Evolutionary conservation across 176 grass and related monocot genomes (phyloP).

Genomic region (maize (Zea mays)): Zm-B73-REFERENCE-NAM-5.0 NC_050103.1:151553501-151554000

Average conservation of each 20-base stretch:
- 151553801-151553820: slow-evolving; percentile 52
- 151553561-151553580: slow-evolving; percentile 32
- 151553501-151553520: slow-evolving; percentile 40
- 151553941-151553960: slow-evolving; percentile 50
- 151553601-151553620: slow-evolving; percentile 75
- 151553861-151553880: slow-evolving; percentile 29
- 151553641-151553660: slow-evolving; percentile 54
- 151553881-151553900: slow-evolving; percentile 31
- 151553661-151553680: slow-evolving; percentile 13
- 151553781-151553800: slow-evolving; percentile 38
- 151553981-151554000: slow-evolving; percentile 83
- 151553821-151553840: slow-evolving; percentile 58
- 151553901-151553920: slow-evolving; percentile 36
- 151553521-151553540: slow-evolving; percentile 25
- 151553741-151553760: slow-evolving; percentile 63
- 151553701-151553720: slow-evolving; percentile 44
- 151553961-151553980: slow-evolving; percentile 73
- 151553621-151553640: slow-evolving; percentile 74
- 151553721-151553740: slow-evolving; percentile 50
- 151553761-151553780: slow-evolving; percentile 72
- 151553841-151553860: slow-evolving; percentile 7
- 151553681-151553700: slow-evolving; percentile 3
- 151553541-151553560: slow-evolving; percentile 35
- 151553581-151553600: slow-evolving; percentile 86
- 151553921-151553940: slow-evolving; percentile 41